Evolutionary conservation across 768 basidiomycete genomes (phyloP), one percentile per base, ranked within the genome.

Genomic region (Suillus americanus): DNA sequence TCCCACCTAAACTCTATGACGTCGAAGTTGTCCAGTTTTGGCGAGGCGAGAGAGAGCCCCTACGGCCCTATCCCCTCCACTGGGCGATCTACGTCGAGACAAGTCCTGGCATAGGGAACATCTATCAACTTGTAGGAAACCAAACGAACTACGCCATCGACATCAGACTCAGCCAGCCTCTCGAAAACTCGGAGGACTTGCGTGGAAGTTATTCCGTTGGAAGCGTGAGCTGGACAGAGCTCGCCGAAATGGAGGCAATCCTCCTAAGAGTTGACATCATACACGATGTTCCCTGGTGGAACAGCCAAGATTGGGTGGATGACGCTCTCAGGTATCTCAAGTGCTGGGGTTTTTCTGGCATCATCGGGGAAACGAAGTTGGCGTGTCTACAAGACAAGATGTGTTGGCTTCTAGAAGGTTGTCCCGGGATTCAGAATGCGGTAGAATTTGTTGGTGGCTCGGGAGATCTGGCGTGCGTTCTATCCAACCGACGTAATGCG

Each of bases 11-110:
- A 5, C 62, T 45, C 60, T 68, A 69, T 65, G 64, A 72, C 3
- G 65, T 77, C 66, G 69, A 73, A n/a, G 63, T 75, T 48, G 64
- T 59, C 57, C 75, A 77, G 28, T 75, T 75, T 65, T 75, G 70
- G 71, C 75, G 68, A 37, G 62, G 38, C 46, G 64, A 13, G 8
- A 16, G 8, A 37, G 35, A 7, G 13, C 63, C 35, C 9, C 63
- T 66, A 0, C 63, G 60, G 1, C 66, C 66, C 37, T 45, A 30
- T 14, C 68, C 72, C 28, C 67, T 72, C 2, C 73, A 74, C 62
- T 75, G 74, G 74, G 73, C 71, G 40, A 67, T 75, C 63, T 74
- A 74, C 13, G 56, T 75, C 18, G 70, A 66, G 23, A 74, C 71
- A 8, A 35, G 61, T 0, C 63, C 68, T 10, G 18, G 50, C 12